Base-by-base conservation (phyloP, 139 green algal genomes). In the Pleodorina starrii region DNA sequence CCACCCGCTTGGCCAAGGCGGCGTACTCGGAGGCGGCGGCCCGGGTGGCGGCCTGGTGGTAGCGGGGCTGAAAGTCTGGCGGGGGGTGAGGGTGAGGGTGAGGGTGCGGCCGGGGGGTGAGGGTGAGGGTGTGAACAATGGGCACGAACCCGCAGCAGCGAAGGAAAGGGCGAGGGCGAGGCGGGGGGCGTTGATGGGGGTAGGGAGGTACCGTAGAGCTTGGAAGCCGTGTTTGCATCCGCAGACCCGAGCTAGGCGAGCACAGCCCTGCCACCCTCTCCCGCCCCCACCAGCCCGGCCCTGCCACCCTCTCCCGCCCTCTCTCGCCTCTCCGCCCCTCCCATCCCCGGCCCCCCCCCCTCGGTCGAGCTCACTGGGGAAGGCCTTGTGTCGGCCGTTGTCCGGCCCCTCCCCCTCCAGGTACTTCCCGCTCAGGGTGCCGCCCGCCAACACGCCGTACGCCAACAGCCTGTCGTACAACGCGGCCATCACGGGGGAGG, bases 371-470 rank as follows among this genome's bases (percentile, higher is more conserved):
- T 48, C 48, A 93, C 90, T 57, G n/a, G 82, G 87, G 89, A 92
- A 93, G 69, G 81, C 35, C 27, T 73, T 91, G 92, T 96, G 91
- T 5, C 91, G 91, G 5, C 76, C 71, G 38, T 74, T 42, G 21
- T 79, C 87, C 42, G 91, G 87, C 11, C 76, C 54, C 32, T 42
- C 84, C 6, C 84, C 87, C 23, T 89, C 78, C 54, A 89, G 42
- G 93, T 98, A 98, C 91, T 98, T 98, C 81, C 93, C 95, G 19
- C 89, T 93, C 35, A 97, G 91, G n/a, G 93, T 90, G 51, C 96
- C 96, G 14, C 95, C 96, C 9, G 90, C 88, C 71, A 95, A 76
- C 25, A 91, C 63, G 44, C 92, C 91, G 59, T 93, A 94, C 21
- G 88, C 82, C 16, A 94, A 85, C 50, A 93, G 90, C 1, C 90